Percentiles rank a stretch among this genome's conserved stretches.
Evolutionary conservation across 306 rosid genomes (phyloP).

Genomic region (Cucurbita pepo): DNA sequence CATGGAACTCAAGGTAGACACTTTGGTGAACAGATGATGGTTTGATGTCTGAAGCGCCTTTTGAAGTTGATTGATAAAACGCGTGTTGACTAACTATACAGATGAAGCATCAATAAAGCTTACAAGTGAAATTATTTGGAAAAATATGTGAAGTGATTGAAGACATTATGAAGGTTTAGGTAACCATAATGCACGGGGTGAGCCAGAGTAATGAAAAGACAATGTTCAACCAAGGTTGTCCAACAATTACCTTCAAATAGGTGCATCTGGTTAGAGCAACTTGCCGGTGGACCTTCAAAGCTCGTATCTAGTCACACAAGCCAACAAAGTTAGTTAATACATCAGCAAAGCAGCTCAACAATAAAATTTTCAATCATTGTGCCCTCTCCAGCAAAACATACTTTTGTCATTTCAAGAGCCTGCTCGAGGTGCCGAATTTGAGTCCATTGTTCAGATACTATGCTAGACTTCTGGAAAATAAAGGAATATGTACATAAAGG

Average conservation of each 20-base stretch:
- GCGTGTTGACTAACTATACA: slow-evolving; percentile 32
- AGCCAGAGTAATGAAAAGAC: neutral
- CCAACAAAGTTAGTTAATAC: slow-evolving; percentile 6
- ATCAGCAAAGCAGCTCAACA: neutral
- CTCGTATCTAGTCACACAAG: slow-evolving; percentile 33
- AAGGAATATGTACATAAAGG: neutral
- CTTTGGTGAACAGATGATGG: slow-evolving; percentile 20
- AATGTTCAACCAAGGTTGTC: neutral
- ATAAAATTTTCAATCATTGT: neutral
- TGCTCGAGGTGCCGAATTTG: slow-evolving; percentile 90
- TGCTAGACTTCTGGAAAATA: slow-evolving; percentile 47
- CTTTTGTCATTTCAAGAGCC: slow-evolving; percentile 69
- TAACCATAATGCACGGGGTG: neutral
- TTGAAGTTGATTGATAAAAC: slow-evolving; percentile 21
- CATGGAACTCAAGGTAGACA: slow-evolving; percentile 16
- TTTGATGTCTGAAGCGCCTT: slow-evolving; percentile 14
- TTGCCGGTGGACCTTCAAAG: slow-evolving; percentile 29
- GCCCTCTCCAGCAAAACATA: slow-evolving; percentile 13
- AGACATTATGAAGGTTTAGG: neutral
- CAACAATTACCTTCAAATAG: slow-evolving; percentile 44
- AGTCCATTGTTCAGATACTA: slow-evolving; percentile 81
- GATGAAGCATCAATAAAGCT: slow-evolving; percentile 1
- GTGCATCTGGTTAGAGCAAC: slow-evolving; percentile 33
- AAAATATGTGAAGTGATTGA: neutral
- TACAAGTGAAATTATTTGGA: slow-evolving; percentile 3